Evolutionary conservation across 352 stramenopile genomes (phyloP).

Genomic region (Pythium utonaiense): DNA sequence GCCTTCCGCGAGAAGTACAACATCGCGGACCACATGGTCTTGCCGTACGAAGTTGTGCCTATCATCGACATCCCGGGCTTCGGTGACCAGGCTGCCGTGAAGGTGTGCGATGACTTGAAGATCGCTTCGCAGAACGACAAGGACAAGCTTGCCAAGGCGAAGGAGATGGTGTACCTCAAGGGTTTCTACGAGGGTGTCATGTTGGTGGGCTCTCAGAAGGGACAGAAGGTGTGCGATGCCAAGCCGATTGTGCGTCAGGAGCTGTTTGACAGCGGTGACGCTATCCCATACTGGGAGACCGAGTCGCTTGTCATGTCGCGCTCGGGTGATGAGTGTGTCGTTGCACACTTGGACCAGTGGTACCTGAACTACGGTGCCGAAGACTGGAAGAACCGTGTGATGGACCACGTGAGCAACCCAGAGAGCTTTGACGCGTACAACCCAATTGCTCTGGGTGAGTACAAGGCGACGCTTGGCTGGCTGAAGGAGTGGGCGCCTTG

Average conservation of each 20-base stretch:
- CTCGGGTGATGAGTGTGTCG: constrained; percentile 98
- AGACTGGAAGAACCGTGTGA: constrained; percentile 95
- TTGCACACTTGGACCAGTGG: constrained; percentile 99
- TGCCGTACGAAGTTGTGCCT: constrained; percentile 97
- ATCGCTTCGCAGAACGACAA: constrained; percentile 99
- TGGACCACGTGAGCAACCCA: constrained; percentile 92
- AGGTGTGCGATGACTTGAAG: constrained; percentile 97
- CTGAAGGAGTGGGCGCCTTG: constrained; percentile 99
- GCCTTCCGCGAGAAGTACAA: constrained; percentile 98
- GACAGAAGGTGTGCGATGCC: constrained; percentile 95
- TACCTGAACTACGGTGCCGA: constrained; percentile 99
- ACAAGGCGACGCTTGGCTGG: constrained; percentile 98
- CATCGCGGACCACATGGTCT: constrained; percentile 97
- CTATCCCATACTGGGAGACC: constrained; percentile 98
- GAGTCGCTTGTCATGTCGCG: constrained; percentile 97
- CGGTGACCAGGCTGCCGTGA: constrained; percentile 94
- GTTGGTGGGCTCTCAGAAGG: constrained; percentile 96
- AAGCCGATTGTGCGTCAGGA: constrained; percentile 97
- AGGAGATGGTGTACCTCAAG: constrained; percentile 98
- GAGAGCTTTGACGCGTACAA: constrained; percentile 96
- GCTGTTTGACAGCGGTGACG: constrained; percentile 92
- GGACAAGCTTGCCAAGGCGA: constrained; percentile 98
- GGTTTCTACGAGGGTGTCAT: constrained; percentile 99
- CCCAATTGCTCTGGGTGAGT: constrained; percentile 89
- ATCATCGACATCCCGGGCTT: constrained; percentile 99